Evolutionary conservation across 2,329 filamentous ascomycete species (phyloP), one percentile per base, ranked within the genome.

Genomic region (Pseudonectria foliicola): DNA sequence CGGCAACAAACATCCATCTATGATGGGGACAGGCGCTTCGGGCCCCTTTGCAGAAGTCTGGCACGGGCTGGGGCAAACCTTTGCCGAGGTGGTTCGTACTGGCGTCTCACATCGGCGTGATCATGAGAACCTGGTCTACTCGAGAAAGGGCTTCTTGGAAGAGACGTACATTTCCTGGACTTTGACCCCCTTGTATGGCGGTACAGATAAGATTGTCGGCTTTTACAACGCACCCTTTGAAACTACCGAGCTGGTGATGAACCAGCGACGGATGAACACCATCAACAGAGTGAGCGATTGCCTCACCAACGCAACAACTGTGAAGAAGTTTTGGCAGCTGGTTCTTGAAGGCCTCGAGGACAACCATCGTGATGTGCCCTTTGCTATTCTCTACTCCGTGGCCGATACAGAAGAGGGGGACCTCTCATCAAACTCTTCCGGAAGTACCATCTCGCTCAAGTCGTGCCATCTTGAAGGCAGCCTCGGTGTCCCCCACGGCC

Each of bases 1-100:
- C 7, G 77, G 77, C 4, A 71, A 77, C 44, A 80, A 80, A 40
- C 77, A 81, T 41, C 77, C 77, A 0, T 54, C 53, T 1, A 56
- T 81, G 15, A 77, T 82, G 67, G 77, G 77, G 0, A 71, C 71
- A 26, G 71, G 61, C 15, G 56, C 80, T 48, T 65, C 63, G 7
- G 67, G 73, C 3, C 75, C 74, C 2, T 80, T 76, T 67, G 55
- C 66, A 1, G 77, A 81, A 45, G 41, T 56, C 2, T 63, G 60
- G 57, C 56, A 60, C 11, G 47, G 54, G 6, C 39, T 55, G 6
- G 50, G 47, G 5, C 48, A 55, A 6, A 38, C 56, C 3, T 58
- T 62, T 15, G 50, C 60, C 12, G 60, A 64, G 36, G 56, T 60
- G 27, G 54, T 56, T 0, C 50, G 58, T 3, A 63, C 59, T 0